A percentile compares a stretch with the other conserved stretches of the same genome.
Conservation (phyloP, 2,329 filamentous ascomycete species). For the Raffaelea ambrosiae region DNA sequence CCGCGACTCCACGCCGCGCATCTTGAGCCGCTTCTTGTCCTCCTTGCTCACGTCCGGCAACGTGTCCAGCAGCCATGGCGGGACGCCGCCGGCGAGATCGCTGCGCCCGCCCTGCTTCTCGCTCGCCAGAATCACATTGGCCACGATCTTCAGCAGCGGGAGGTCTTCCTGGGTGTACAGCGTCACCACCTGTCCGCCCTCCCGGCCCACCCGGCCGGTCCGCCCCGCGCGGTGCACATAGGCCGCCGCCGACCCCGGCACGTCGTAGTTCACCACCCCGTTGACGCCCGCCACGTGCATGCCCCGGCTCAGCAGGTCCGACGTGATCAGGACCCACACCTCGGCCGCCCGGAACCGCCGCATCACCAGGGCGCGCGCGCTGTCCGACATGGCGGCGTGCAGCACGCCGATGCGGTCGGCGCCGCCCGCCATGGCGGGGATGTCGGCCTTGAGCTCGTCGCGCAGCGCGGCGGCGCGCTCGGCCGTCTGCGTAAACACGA, state of each 20-base stretch:
- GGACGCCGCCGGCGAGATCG: constrained; percentile 35
- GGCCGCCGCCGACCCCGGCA: constrained; percentile 78
- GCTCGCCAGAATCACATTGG: constrained; percentile 80
- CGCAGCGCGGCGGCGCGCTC: constrained; percentile 80
- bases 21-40: constrained; percentile 74
- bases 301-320: constrained; percentile 82
- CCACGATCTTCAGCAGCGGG: constrained; percentile 78
- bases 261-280: constrained; percentile 95
- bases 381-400: constrained; percentile 76
- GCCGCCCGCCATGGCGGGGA: constrained; percentile 79
- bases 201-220: constrained; percentile 79
- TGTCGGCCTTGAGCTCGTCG: constrained; percentile 88
- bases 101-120: constrained; percentile 57
- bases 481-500: constrained; percentile 96
- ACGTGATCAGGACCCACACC: constrained; percentile 94
- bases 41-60: constrained; percentile 78
- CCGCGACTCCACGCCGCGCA: constrained; percentile 69
- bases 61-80: constrained; percentile 82
- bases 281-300: constrained; percentile 94
- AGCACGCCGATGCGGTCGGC: constrained; percentile 79
- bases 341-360: constrained; percentile 83
- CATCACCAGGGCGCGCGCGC: constrained; percentile 72
- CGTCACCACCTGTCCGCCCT: constrained; percentile 84
- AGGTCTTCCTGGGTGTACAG: constrained; percentile 96
- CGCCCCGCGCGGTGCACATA: constrained; percentile 93